Percentiles rank a stretch among this genome's conserved stretches.
Conservation (phyloP, 768 basidiomycete species). For the Pisolithus orientalis region DNA sequence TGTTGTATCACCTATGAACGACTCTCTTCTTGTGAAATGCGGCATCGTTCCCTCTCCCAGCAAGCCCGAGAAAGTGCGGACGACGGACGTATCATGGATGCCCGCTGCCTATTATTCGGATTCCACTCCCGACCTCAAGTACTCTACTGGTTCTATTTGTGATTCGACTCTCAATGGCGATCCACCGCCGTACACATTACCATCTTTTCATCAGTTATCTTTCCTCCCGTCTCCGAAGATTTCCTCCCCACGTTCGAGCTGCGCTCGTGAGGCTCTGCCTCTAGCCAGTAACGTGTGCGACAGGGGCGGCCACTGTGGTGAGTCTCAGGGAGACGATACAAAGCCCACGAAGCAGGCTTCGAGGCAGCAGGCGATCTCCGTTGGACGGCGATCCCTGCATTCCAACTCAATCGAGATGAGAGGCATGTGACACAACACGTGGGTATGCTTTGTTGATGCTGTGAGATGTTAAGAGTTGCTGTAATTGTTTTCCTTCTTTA, state of each 20-base stretch:
- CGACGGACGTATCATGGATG: slow-evolving; percentile 5
- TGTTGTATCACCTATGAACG: not conserved
- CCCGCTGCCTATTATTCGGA: not conserved
- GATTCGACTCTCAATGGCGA: too few species aligned
- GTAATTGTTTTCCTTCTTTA: too few species aligned
- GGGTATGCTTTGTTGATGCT: too few species aligned
- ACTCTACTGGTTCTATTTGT: not conserved
- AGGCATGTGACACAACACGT: too few species aligned
- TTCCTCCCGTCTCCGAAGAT: not conserved
- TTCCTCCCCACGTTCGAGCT: slow-evolving; percentile 4
- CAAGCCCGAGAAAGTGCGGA: slow-evolving; percentile 5
- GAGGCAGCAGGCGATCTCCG: too few species aligned
- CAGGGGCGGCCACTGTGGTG: too few species aligned
- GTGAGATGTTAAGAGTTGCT: too few species aligned
- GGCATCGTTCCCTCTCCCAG: slow-evolving; percentile 5
- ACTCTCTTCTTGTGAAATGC: not conserved
- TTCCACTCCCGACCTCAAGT: not conserved
- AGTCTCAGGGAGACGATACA: too few species aligned
- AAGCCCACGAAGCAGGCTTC: too few species aligned
- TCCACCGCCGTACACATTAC: too few species aligned
- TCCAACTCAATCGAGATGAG: too few species aligned
- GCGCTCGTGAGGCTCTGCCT: not conserved
- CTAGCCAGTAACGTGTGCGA: not conserved
- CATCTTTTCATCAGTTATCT: not conserved
- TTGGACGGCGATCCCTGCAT: too few species aligned